A percentile compares a stretch with the other conserved stretches of the same genome.
Evolutionary conservation across 306 rosid genomes (phyloP).

Genomic region (Cotoneaster glaucophyllus): DNA sequence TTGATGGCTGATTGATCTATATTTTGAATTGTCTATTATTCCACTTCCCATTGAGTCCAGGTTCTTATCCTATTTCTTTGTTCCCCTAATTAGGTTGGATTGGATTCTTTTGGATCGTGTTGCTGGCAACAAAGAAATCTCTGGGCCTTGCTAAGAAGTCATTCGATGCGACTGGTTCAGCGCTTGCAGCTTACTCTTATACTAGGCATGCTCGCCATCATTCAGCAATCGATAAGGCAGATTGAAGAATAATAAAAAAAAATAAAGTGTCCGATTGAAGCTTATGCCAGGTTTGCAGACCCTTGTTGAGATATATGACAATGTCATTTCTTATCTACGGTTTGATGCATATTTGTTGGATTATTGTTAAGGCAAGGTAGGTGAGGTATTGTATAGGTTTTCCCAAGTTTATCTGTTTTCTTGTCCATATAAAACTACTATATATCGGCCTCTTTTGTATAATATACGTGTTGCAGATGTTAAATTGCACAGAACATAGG

Average conservation of each 20-base stretch:
- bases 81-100: constrained; percentile 53
- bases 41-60: neutral
- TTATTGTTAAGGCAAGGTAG: neutral
- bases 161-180: constrained; percentile 41
- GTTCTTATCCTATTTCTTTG: neutral
- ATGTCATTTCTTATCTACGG: neutral
- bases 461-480: neutral
- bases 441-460: neutral
- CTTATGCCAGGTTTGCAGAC: neutral
- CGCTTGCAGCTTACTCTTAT: constrained; percentile 50
- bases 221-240: neutral
- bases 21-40: neutral
- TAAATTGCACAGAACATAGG: neutral
- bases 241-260: constrained; percentile 10
- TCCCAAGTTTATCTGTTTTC: neutral
- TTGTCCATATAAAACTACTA: neutral
- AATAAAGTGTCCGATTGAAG: neutral
- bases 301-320: neutral
- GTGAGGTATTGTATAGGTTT: neutral
- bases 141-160: constrained; percentile 50
- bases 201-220: constrained; percentile 35
- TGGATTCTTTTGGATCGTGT: constrained; percentile 53
- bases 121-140: constrained; percentile 58
- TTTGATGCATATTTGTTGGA: neutral
- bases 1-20: neutral